A percentile compares a stretch with the other conserved stretches of the same genome.
phyloP scores from a whole-genome alignment of 2,329 filamentous ascomycete genomes.

The Trichothecium roseum region DNA sequence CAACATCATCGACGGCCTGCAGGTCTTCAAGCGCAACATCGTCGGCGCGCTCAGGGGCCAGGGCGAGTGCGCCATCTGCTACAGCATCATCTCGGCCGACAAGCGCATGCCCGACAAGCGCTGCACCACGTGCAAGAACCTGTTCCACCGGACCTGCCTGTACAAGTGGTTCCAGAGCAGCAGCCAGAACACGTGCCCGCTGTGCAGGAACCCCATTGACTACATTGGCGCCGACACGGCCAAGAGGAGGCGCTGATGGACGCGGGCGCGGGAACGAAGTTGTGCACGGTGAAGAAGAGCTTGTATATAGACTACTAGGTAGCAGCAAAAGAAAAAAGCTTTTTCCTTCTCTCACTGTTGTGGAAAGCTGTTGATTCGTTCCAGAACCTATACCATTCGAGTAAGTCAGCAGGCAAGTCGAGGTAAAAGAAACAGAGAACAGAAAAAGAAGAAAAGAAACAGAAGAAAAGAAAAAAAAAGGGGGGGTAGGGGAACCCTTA shows the following conservation, averaged over 20 bases:
- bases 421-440: not conserved
- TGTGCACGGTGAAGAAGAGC: not conserved
- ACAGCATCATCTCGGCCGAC: slow-evolving; percentile 83
- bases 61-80: slow-evolving; percentile 93
- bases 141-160: slow-evolving; percentile 82
- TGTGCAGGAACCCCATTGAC: slow-evolving; percentile 83
- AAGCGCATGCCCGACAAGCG: slow-evolving; percentile 85
- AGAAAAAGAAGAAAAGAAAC: not conserved
- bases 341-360: too few relatives aligned
- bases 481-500: slow-evolving; percentile 9
- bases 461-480: not conserved
- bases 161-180: slow-evolving; percentile 97
- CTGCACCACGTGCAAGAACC: slow-evolving; percentile 86
- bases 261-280: not conserved
- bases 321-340: slow-evolving; percentile 6
- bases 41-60: slow-evolving; percentile 83
- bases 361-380: too few relatives aligned
- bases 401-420: not conserved
- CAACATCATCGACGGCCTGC: slow-evolving; percentile 75
- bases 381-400: not conserved
- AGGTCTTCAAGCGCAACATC: slow-evolving; percentile 79
- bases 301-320: slow-evolving; percentile 3
- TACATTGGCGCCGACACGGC: slow-evolving; percentile 34
- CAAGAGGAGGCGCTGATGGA: slow-evolving; percentile 21
- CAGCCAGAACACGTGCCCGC: slow-evolving; percentile 80